Percentiles rank a stretch among this genome's conserved stretches.
Conservation (phyloP, 176 grass and related monocot species). For the Saccharum officinarum region DNA sequence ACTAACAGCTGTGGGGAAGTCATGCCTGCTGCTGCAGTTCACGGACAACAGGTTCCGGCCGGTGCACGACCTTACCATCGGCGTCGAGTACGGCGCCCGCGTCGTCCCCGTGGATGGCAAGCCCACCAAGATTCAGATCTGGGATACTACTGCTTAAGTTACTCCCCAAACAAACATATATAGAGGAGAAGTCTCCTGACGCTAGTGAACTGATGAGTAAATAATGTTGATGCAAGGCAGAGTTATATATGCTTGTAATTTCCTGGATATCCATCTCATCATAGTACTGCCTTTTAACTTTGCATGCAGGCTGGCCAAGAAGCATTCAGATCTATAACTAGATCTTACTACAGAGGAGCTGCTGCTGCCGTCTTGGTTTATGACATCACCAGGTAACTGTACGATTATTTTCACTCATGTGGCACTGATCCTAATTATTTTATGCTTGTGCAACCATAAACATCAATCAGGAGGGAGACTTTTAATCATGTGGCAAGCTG, state of each 20-base stretch:
- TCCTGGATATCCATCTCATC: too few relatives aligned
- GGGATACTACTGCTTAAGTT: too few relatives aligned
- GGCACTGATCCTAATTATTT: neutral
- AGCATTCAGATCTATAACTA: slow-evolving; percentile 28
- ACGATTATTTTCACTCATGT: too few relatives aligned
- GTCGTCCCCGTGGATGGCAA: too few relatives aligned
- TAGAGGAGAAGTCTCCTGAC: too few relatives aligned
- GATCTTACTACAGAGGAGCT: slow-evolving; percentile 42
- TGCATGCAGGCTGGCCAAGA: slow-evolving; percentile 39
- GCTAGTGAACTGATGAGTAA: too few relatives aligned
- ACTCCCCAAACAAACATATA: too few relatives aligned
- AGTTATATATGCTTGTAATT: too few relatives aligned
- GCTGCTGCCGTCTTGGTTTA: slow-evolving; percentile 44
- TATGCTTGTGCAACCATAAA: neutral
- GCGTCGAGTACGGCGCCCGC: slow-evolving; percentile 75
- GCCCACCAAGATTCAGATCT: too few relatives aligned
- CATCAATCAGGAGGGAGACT: slow-evolving; percentile 39
- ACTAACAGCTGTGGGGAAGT: slow-evolving; percentile 49
- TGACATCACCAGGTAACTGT: slow-evolving; percentile 42
- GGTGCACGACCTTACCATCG: slow-evolving; percentile 75
- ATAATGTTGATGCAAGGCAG: too few relatives aligned
- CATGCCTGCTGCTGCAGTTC: slow-evolving; percentile 77
- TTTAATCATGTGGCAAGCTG: slow-evolving; percentile 48
- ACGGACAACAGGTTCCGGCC: slow-evolving; percentile 76
- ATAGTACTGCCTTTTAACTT: too few relatives aligned